These are phyloP conservation scores for Fusarium sp. DNA, from an alignment of 2,329 filamentous ascomycete genomes.

Conservation along the genomic window DNA sequence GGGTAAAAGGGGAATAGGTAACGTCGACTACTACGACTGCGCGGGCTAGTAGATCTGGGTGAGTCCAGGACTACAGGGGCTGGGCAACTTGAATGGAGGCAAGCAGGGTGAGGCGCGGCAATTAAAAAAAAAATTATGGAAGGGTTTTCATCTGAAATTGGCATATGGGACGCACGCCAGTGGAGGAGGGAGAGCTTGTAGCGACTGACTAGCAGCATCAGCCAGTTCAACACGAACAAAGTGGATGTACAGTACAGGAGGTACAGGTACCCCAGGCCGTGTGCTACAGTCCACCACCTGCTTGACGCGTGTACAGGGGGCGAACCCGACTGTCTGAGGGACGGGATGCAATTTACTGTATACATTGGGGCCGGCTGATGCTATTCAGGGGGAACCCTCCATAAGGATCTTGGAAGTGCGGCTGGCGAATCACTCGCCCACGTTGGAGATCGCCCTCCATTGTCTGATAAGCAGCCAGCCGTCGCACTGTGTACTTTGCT, in stretches of 20 bases:
- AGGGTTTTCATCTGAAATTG: constrained; percentile 46
- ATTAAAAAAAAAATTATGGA: constrained; percentile 48
- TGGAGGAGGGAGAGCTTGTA: constrained; percentile 23
- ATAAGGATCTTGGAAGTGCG: constrained; percentile 9
- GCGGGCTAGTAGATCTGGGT: constrained; percentile 7
- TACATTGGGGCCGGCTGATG: constrained; percentile 32
- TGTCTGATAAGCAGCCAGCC: constrained; percentile 36
- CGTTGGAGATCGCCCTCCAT: constrained; percentile 46
- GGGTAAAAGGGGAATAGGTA: constrained; percentile 37
- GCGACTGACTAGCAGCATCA: constrained; percentile 14
- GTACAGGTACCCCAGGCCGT: constrained; percentile 35
- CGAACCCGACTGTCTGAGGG: constrained; percentile 20
- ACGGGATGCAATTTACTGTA: constrained; percentile 28
- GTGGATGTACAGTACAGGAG: constrained; percentile 22
- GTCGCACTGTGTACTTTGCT: constrained; percentile 30
- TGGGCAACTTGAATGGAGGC: constrained; percentile 16
- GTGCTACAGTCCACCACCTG: constrained; percentile 16
- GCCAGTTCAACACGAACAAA: constrained; percentile 35
- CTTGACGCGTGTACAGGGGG: constrained; percentile 44
- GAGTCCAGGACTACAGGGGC: constrained; percentile 25
- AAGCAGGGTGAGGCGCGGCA: constrained; percentile 46
- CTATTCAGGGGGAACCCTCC: constrained; percentile 37
- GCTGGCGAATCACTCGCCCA: constrained; percentile 50
- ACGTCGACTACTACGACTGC: constrained; percentile 8
- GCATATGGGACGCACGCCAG: constrained; percentile 35